phyloP scores from a whole-genome alignment of 768 basidiomycete species.

The Mycena metata region DNA sequence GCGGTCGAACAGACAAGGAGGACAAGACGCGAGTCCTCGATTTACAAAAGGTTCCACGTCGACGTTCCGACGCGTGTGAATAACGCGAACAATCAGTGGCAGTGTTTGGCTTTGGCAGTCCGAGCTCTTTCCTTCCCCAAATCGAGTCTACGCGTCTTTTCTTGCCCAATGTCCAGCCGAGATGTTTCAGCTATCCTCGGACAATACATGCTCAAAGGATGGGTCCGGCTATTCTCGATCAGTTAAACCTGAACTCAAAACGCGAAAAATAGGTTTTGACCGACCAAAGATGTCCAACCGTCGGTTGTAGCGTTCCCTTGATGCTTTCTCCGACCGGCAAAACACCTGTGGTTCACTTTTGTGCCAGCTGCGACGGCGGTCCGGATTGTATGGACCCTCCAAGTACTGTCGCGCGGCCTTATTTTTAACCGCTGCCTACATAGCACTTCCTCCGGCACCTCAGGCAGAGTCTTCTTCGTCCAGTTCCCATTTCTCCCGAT shows the following conservation, averaged over 20 bases:
- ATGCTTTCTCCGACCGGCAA: slow-evolving; percentile 74
- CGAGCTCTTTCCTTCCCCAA: no score
- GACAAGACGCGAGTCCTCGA: no score
- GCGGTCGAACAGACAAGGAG: no score
- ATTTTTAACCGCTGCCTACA: not conserved
- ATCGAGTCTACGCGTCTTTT: not conserved
- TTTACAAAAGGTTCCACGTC: no score
- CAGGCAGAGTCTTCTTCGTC: slow-evolving; percentile 56
- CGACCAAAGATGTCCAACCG: slow-evolving; percentile 69
- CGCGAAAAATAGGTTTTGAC: slow-evolving; percentile 68
- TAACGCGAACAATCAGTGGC: no score
- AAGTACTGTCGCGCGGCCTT: not conserved
- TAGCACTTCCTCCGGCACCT: slow-evolving; percentile 28
- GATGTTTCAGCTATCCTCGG: slow-evolving; percentile 76
- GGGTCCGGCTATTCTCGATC: slow-evolving; percentile 58
- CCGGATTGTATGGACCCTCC: slow-evolving; percentile 48
- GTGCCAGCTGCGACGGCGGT: slow-evolving; percentile 72
- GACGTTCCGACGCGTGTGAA: no score
- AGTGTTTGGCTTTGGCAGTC: no score
- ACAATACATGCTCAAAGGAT: slow-evolving; percentile 82
- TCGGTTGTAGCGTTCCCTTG: slow-evolving; percentile 75
- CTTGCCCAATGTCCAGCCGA: slow-evolving; percentile 35
- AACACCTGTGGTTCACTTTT: slow-evolving; percentile 63
- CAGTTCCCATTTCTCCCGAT: slow-evolving; percentile 66
- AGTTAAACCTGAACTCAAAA: slow-evolving; percentile 15